Base-by-base conservation (phyloP, 2,329 filamentous ascomycete genomes). In the Nectriaceae sp. region DNA sequence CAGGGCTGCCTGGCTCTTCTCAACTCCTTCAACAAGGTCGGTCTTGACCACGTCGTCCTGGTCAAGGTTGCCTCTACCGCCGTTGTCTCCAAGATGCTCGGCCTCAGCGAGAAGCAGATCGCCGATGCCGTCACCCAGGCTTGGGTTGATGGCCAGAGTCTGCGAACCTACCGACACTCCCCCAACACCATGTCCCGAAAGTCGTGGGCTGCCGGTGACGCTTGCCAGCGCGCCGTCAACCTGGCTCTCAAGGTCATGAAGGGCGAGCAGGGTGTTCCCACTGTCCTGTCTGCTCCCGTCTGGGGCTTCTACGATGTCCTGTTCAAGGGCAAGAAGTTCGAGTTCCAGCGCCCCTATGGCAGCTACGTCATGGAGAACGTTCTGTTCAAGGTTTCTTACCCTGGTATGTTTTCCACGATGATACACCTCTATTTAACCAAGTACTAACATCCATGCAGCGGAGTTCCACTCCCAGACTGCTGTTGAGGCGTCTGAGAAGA, bases 341-440 rank as follows among this genome's bases (percentile, higher is more conserved):
- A 91, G 72, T 99, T 97, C 82, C 93, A 97, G 80, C 86, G 94
- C 55, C 85, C 87, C 50, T 99, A 99, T 68, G 93, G 92, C 68
- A 96, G 89, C 79, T 99, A 99, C 73, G 94, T 99, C 60, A 99
- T 99, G 94, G 94, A 99, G 84, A 99, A 97, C 67, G 91, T 99
- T 52, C 85, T 99, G 56, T 99, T 99, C 87, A 99, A 99, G 84
- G 94, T 99, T 52, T 99, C 94, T 39, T 97, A 97, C 72, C 93
- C 93, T 67, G 89, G 89, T 90, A 78, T 70, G 81, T 70, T 31
- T 11, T 13, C 20, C 3, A 15, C 16, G 13, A 29, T 6, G 2
- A 16, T 15, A 15, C 29, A 21, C 35, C 11, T 5, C 11, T 16
- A 13, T 18, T 21, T 40, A 26, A n/a, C 29, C 15, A 21, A 22